Percentiles rank a stretch among this genome's conserved stretches.
These are phyloP conservation scores for Onygena corvina DNA, from an alignment of 2,329 filamentous ascomycete genomes.

Conservation along the genomic window DNA sequence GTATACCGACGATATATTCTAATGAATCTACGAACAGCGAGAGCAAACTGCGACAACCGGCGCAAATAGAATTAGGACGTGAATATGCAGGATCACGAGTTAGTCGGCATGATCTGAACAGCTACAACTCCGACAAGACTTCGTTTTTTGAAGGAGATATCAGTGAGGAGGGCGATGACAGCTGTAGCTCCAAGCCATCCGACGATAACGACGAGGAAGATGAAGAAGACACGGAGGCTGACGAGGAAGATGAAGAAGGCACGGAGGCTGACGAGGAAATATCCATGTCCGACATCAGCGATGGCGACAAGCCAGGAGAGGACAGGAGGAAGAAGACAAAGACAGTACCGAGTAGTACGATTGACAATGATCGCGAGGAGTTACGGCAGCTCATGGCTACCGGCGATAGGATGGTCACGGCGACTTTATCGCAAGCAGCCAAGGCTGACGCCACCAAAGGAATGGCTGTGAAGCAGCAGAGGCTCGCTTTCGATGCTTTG, in stretches of 20 bases:
- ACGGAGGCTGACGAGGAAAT: constrained; percentile 21
- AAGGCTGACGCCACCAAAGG: constrained; percentile 76
- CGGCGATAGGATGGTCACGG: constrained; percentile 54
- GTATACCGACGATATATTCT: constrained; percentile 8
- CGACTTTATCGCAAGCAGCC: constrained; percentile 53
- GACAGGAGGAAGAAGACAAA: constrained; percentile 17
- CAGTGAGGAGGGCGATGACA: constrained; percentile 23
- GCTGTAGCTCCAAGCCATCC: constrained; percentile 24
- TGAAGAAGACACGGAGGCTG: constrained; percentile 15
- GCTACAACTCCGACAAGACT: constrained; percentile 28
- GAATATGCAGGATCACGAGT: constrained; percentile 69
- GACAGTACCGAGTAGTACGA: constrained; percentile 18
- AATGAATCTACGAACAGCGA: constrained; percentile 41
- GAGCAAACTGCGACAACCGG: constrained; percentile 67
- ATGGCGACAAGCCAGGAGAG: constrained; percentile 20
- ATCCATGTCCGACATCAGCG: constrained; percentile 15
- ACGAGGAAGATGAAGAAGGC: constrained; percentile 20
- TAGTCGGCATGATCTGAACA: constrained; percentile 54
- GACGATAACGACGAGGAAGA: constrained; percentile 30
- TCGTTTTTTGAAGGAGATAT: constrained; percentile 34
- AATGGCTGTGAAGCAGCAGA: constrained; percentile 70
- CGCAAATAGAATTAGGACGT: constrained; percentile 57
- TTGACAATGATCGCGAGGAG: constrained; percentile 41
- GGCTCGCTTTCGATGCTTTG: constrained; percentile 73
- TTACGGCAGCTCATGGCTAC: constrained; percentile 56